A percentile compares a stretch with the other conserved stretches of the same genome.
Evolutionary conservation across 1,284 basidiomycete species (phyloP).

Genomic region (Trametes pubescens): DNA sequence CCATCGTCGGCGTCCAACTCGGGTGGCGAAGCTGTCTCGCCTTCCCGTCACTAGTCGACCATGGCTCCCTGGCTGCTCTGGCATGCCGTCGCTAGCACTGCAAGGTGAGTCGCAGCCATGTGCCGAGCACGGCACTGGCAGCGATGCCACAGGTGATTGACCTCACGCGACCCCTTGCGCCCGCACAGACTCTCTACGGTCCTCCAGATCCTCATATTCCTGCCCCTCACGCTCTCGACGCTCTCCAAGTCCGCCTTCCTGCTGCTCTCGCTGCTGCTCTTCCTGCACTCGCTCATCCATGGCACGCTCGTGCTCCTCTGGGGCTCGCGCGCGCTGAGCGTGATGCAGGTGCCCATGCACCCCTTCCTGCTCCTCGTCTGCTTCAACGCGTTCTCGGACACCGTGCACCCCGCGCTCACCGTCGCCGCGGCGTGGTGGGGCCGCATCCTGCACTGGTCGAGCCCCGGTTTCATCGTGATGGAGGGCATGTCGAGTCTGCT

Average conservation of each 20-base stretch:
- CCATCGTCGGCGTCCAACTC: constrained; percentile 22
- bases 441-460: constrained; percentile 69
- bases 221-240: constrained; percentile 83
- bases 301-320: constrained; percentile 74
- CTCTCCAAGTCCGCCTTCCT: constrained; percentile 83
- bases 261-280: constrained; percentile 80
- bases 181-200: constrained; percentile 71
- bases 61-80: constrained; percentile 64
- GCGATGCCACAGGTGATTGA: constrained; percentile 7
- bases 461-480: constrained; percentile 81
- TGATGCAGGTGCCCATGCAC: constrained; percentile 83
- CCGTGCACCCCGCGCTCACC: constrained; percentile 64
- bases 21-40: constrained; percentile 29
- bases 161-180: constrained; percentile 11
- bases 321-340: constrained; percentile 70
- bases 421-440: constrained; percentile 77
- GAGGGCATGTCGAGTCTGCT: constrained; percentile 86
- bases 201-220: constrained; percentile 82
- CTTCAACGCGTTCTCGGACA: constrained; percentile 79
- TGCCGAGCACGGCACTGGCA: background rate
- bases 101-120: constrained; percentile 54
- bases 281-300: constrained; percentile 78
- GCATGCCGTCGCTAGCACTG: constrained; percentile 70
- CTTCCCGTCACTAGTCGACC: constrained; percentile 30
- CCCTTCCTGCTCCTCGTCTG: constrained; percentile 81